These are phyloP conservation scores for Cucurbita moschata DNA, from an alignment of 306 rosid genomes.

Conservation along the genomic window DNA sequence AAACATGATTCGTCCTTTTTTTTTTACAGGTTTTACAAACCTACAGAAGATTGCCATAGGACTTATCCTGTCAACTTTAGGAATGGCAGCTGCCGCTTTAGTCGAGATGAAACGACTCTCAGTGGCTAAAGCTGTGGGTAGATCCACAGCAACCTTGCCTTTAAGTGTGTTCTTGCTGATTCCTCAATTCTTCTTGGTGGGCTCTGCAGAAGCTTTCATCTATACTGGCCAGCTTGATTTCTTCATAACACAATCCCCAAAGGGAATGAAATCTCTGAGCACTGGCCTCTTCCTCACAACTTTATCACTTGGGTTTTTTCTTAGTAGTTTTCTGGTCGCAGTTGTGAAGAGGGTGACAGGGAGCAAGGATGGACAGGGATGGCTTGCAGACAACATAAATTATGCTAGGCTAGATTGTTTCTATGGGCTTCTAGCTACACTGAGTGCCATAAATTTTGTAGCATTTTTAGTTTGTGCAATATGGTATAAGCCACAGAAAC, in stretches of 20 bases:
- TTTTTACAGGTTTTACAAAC: constrained; percentile 52
- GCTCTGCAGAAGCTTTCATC: constrained; percentile 91
- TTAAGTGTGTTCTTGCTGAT: constrained; percentile 58
- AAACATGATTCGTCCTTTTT: not conserved
- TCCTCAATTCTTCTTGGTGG: constrained; percentile 82
- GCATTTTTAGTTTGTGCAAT: constrained; percentile 42
- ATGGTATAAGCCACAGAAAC: constrained; percentile 52
- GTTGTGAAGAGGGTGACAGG: constrained; percentile 48
- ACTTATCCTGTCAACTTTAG: constrained; percentile 39
- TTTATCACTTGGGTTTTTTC: constrained; percentile 66
- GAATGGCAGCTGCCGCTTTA: constrained; percentile 62
- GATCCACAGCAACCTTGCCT: constrained; percentile 30
- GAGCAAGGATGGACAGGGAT: constrained; percentile 40
- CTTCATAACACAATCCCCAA: constrained; percentile 85
- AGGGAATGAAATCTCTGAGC: constrained; percentile 95
- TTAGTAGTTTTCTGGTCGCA: constrained; percentile 72
- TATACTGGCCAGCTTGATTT: constrained; percentile 95
- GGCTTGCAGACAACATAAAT: constrained; percentile 73
- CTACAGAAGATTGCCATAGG: constrained; percentile 78
- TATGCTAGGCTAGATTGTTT: constrained; percentile 70
- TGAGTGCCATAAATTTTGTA: constrained; percentile 41
- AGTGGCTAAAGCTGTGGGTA: constrained; percentile 27
- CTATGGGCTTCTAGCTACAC: constrained; percentile 50
- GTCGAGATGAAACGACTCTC: constrained; percentile 50
- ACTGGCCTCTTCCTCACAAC: constrained; percentile 86